A percentile compares a stretch with the other conserved stretches of the same genome.
Evolutionary conservation across 768 basidiomycete genomes (phyloP).

Genomic region (Tylopilus sp.): DNA sequence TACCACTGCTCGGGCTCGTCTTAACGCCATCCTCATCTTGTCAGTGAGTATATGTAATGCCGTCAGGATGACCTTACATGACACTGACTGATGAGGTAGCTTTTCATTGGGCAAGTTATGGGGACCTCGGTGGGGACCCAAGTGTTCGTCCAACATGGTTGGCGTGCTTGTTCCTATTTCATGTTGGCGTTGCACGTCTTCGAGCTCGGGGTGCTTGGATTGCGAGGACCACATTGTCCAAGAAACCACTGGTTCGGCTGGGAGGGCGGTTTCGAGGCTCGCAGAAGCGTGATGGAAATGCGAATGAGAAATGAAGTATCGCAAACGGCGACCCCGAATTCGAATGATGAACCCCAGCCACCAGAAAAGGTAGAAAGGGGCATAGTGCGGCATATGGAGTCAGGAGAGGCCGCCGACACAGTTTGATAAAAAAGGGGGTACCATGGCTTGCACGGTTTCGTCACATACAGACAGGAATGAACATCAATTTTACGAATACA

Average conservation of each 20-base stretch:
- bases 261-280: conserved; percentile 49
- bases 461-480: not conserved
- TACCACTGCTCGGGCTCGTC: conserved; percentile 54
- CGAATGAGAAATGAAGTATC: not conserved
- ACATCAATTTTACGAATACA: not conserved
- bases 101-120: conserved; percentile 80
- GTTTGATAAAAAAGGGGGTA: not conserved
- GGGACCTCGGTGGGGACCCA: conserved; percentile 73
- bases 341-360: not conserved
- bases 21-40: conserved; percentile 76
- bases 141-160: conserved; percentile 68
- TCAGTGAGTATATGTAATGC: conserved; percentile 41
- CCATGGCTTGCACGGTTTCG: not conserved
- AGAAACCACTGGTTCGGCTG: conserved; percentile 58
- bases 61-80: not conserved
- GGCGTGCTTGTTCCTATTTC: conserved; percentile 62
- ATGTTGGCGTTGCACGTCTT: conserved; percentile 57
- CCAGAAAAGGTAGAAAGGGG: conserved; percentile 8
- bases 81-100: conserved; percentile 14
- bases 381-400: not conserved
- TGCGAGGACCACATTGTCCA: conserved; percentile 64
- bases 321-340: not conserved
- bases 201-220: conserved; percentile 52
- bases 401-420: not conserved
- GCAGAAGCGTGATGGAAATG: conserved; percentile 35